Percentiles rank a stretch among this genome's conserved stretches.
phyloP scores from a whole-genome alignment of 1,284 basidiomycete species.

The Inonotus obliquus region DNA sequence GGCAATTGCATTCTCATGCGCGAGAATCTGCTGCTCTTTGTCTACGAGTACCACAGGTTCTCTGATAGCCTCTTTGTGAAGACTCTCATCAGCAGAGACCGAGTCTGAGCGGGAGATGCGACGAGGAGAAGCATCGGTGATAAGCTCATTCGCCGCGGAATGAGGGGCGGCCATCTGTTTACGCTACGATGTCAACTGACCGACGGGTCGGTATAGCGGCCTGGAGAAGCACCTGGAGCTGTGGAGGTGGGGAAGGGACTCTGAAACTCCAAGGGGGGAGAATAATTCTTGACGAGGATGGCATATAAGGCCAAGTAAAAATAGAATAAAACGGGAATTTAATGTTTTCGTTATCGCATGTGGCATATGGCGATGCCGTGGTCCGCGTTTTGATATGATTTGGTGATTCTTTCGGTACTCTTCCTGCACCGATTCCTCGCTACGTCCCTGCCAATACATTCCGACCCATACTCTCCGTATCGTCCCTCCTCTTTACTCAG shows the following conservation, averaged over 20 bases:
- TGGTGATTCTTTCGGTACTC: background rate
- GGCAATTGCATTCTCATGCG: conserved; percentile 18
- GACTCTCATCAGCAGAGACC: conserved; percentile 2
- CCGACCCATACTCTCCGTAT: too few species aligned
- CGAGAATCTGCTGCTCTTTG: conserved; percentile 23
- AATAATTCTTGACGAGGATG: background rate
- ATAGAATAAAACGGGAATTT: background rate
- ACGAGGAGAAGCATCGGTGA: conserved; percentile 2
- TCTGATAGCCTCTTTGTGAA: conserved; percentile 1
- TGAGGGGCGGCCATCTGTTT: background rate
- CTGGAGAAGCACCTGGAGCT: background rate
- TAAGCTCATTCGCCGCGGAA: background rate
- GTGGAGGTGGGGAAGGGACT: background rate
- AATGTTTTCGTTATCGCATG: background rate
- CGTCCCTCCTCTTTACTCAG: too few species aligned
- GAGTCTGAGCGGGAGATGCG: background rate
- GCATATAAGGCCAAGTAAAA: background rate
- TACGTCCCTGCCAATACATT: background rate
- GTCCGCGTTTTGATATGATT: background rate
- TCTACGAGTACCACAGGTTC: conserved; percentile 12
- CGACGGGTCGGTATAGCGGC: background rate
- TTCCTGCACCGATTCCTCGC: background rate
- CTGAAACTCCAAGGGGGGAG: background rate
- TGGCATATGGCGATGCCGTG: background rate
- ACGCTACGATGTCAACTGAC: background rate